Conservation (phyloP, 2,329 filamentous ascomycete species). For the Talaromyces sp. region DNA sequence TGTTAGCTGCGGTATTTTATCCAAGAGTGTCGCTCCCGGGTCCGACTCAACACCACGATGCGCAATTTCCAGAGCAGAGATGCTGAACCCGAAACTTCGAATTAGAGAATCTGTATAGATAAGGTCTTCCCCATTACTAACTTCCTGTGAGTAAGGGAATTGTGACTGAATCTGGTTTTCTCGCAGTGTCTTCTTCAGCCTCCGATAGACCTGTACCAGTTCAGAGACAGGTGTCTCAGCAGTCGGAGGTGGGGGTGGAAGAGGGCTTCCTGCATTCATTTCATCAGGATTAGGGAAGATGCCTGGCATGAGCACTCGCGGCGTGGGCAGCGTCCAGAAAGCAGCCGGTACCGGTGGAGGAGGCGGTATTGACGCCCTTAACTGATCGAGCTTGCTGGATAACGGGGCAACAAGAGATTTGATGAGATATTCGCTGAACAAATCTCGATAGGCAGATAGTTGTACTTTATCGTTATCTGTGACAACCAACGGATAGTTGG, state of each 20-base stretch:
- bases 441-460: slow-evolving; percentile 39
- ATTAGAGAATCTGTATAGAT: slow-evolving; percentile 42
- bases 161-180: slow-evolving; percentile 47
- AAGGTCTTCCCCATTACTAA: slow-evolving; percentile 42
- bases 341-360: slow-evolving; percentile 19
- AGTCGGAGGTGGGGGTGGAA: slow-evolving; percentile 25
- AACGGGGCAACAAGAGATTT: slow-evolving; percentile 49
- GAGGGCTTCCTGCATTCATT: slow-evolving; percentile 23
- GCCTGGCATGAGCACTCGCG: slow-evolving; percentile 34
- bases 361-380: slow-evolving; percentile 23
- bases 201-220: slow-evolving; percentile 52
- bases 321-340: slow-evolving; percentile 22
- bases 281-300: slow-evolving; percentile 34
- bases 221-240: slow-evolving; percentile 39
- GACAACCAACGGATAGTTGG: slow-evolving; percentile 41
- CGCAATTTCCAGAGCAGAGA: slow-evolving; percentile 84
- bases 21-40: slow-evolving; percentile 69
- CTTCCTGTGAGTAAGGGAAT: slow-evolving; percentile 41
- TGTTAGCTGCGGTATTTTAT: slow-evolving; percentile 77
- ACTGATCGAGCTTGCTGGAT: slow-evolving; percentile 36
- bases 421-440: slow-evolving; percentile 50
- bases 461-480: slow-evolving; percentile 31
- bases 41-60: slow-evolving; percentile 78
- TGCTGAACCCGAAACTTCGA: slow-evolving; percentile 68
- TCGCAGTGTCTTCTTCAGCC: slow-evolving; percentile 52